Conservation (phyloP, 331 rosid species). For the Arachis monticola region DNA sequence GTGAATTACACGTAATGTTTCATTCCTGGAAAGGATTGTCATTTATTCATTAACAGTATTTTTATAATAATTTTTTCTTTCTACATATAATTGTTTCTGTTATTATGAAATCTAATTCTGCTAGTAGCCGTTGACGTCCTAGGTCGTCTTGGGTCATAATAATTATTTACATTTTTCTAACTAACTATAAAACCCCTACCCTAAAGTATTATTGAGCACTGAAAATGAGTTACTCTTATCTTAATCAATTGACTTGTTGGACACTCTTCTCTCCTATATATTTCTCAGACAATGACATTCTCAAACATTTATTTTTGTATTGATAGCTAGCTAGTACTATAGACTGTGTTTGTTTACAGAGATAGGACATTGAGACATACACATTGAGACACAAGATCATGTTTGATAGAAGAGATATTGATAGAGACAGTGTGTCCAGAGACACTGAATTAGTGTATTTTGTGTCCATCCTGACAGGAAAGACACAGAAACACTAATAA, state of each 20-base stretch:
- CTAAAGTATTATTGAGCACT: conserved; percentile 6
- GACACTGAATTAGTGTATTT: too few relatives aligned
- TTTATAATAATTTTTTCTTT: conserved; percentile 2
- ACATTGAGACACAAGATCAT: too few relatives aligned
- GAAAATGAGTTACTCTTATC: conserved; percentile 4
- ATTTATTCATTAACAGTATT: background rate
- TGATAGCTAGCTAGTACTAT: too few relatives aligned
- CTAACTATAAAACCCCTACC: background rate
- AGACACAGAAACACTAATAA: too few relatives aligned
- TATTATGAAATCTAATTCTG: background rate
- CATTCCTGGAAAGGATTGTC: conserved; percentile 30
- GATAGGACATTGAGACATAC: too few relatives aligned
- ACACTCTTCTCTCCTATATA: background rate
- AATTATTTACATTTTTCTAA: background rate
- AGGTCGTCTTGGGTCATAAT: conserved; percentile 23
- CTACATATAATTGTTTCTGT: background rate
- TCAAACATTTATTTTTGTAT: background rate
- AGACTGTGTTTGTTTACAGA: too few relatives aligned
- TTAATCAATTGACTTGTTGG: background rate
- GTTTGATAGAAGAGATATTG: too few relatives aligned
- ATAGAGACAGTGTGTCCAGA: too few relatives aligned
- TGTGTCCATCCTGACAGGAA: too few relatives aligned
- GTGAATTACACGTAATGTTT: conserved; percentile 45
- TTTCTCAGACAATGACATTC: background rate
- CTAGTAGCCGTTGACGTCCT: conserved; percentile 6